A percentile compares a stretch with the other conserved stretches of the same genome.
Conservation (phyloP, 2,329 filamentous ascomycete genomes). For the Sporothrix brunneoviolacea region DNA sequence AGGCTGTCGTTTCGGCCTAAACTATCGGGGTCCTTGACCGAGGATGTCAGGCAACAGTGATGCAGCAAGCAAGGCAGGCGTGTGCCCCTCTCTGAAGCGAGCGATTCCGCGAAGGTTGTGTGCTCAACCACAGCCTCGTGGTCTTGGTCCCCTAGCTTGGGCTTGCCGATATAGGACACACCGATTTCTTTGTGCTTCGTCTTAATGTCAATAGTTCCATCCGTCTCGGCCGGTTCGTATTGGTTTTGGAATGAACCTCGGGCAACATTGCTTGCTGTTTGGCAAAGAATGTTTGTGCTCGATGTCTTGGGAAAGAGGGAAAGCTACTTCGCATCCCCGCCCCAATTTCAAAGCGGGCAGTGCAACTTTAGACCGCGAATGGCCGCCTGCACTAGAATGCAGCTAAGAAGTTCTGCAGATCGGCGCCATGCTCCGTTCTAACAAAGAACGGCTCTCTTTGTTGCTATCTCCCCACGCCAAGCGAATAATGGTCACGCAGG, state of each 20-base stretch:
- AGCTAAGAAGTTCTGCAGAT: constrained; percentile 5
- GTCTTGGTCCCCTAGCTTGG: too few species aligned
- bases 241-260: background rate
- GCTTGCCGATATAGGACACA: constrained; percentile 2
- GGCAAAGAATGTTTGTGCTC: too few species aligned
- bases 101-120: too few species aligned
- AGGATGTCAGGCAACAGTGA: constrained; percentile 3
- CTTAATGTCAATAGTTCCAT: background rate
- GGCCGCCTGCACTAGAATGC: constrained; percentile 6
- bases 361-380: constrained; percentile 12
- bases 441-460: background rate
- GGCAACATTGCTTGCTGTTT: background rate
- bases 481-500: background rate
- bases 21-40: constrained; percentile 3
- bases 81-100: background rate
- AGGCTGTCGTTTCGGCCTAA: background rate
- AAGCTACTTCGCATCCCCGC: background rate
- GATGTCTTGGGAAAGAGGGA: too few species aligned
- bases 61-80: too few species aligned
- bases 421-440: background rate
- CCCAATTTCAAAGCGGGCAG: constrained; percentile 2
- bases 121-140: background rate
- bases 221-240: background rate
- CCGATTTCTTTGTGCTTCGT: background rate
- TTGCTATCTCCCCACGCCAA: background rate